Evolutionary conservation across 805 yeast species (phyloP), one percentile per base, ranked within the genome.

Genomic region (Cyberlindnera galapagoensis): DNA sequence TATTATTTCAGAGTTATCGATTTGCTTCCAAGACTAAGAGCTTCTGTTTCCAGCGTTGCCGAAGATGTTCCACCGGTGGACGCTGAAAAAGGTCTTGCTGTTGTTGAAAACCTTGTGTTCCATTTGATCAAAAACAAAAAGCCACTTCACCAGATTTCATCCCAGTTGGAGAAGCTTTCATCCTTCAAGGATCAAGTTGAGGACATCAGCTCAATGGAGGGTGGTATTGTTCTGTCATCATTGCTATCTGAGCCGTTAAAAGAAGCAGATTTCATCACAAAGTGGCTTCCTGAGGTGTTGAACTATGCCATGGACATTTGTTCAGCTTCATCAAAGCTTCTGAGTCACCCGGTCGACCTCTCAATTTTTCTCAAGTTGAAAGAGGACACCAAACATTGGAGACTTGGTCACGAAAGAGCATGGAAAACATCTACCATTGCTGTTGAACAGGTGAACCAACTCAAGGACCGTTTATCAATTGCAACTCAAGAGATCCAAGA

Each of bases 31-130:
- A 66, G 90, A 28, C 60, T 90, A 35, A 69, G 95, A 47, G 69
- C 78, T 13, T 61, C 83, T 3, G 76, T 79, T 9, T 56, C 74
- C 2, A 63, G 64, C 10, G 72, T 77, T 10, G 70, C 77, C 7
- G 80, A 74, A 7, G 97, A 86, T 46, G 75, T 84, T 16, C 92
- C 96, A 4, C 69, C 68, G 10, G 62, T 71, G 3, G 94, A 82
- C 51, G 70, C 83, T 19, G 81, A 76, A 39, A 79, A 78, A 43
- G 94, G 87, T 23, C 62, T 86, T 46, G 86, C 87, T 7, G 76
- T 77, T 7, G 62, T 76, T 3, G 97, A 90, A 47, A 79, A 85
- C 52, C 52, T 85, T 30, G 53, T 87, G 4, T 71, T 68, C 36
- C 60, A 72, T 3, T 55, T 87, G 40, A 61, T 81, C 12, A 65